Conservation (phyloP, 192 early-diverging fungal genomes). For the Globomyces pollinis-pini region DNA sequence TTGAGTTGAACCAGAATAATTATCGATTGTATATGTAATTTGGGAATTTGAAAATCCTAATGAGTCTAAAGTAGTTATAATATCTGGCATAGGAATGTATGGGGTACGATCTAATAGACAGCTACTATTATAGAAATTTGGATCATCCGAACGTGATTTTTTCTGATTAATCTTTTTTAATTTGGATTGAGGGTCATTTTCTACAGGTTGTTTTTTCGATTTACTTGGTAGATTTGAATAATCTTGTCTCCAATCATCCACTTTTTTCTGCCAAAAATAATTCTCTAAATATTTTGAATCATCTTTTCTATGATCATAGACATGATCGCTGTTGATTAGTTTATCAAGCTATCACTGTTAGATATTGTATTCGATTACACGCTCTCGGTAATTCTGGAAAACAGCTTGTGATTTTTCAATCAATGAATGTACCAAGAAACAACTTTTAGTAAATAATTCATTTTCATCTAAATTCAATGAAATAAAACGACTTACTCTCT, state of each 20-base stretch:
- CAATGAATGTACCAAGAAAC: background rate
- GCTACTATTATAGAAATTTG: too few relatives aligned
- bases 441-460: background rate
- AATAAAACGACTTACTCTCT: background rate
- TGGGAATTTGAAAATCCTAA: too few relatives aligned
- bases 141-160: too few relatives aligned
- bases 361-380: background rate
- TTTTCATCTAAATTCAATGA: background rate
- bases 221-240: too few relatives aligned
- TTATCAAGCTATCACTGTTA: background rate
- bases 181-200: background rate
- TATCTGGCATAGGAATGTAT: too few relatives aligned
- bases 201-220: background rate
- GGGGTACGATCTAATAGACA: too few relatives aligned
- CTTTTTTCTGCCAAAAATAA: constrained; percentile 1
- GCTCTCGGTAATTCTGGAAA: background rate
- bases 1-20: too few relatives aligned
- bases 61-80: too few relatives aligned
- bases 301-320: background rate
- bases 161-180: background rate
- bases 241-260: background rate
- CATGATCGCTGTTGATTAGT: background rate
- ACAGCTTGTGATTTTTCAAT: background rate
- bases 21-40: too few relatives aligned
- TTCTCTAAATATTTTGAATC: background rate